Evolutionary conservation across 176 grass and related monocot genomes (phyloP).

Genomic region (Thalia dealbata): DNA sequence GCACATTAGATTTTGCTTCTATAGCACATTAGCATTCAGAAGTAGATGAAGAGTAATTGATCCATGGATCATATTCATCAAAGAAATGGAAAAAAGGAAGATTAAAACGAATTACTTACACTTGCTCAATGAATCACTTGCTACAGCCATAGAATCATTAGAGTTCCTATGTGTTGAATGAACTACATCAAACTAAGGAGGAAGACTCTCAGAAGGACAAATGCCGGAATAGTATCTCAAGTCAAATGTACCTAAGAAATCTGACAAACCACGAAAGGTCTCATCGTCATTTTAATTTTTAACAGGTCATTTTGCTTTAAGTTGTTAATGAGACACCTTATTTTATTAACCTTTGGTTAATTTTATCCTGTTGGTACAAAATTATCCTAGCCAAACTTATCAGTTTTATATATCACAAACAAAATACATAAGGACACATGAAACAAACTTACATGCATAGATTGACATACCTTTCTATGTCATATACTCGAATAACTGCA

Average conservation of each 20-base stretch:
- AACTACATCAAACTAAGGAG: too few species aligned
- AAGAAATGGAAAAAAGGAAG: background rate
- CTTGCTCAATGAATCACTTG: background rate
- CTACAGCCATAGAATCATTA: background rate
- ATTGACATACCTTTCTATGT: conserved; percentile 72
- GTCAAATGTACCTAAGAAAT: too few species aligned
- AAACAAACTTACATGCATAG: background rate
- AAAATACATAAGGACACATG: background rate
- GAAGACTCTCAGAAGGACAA: too few species aligned
- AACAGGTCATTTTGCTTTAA: background rate
- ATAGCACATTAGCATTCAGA: background rate
- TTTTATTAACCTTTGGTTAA: background rate
- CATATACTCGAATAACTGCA: conserved; percentile 76
- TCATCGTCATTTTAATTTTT: background rate
- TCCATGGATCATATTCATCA: background rate
- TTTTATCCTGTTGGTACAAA: background rate
- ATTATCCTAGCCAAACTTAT: background rate
- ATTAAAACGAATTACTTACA: background rate
- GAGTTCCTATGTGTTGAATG: too few species aligned
- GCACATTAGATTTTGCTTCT: background rate
- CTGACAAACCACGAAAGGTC: too few species aligned
- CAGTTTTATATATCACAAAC: too few species aligned
- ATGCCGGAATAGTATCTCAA: too few species aligned
- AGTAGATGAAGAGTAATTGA: background rate
- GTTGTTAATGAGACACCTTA: background rate